Base-by-base conservation (phyloP, 805 yeast genomes). In the Nakazawaea holstii region DNA sequence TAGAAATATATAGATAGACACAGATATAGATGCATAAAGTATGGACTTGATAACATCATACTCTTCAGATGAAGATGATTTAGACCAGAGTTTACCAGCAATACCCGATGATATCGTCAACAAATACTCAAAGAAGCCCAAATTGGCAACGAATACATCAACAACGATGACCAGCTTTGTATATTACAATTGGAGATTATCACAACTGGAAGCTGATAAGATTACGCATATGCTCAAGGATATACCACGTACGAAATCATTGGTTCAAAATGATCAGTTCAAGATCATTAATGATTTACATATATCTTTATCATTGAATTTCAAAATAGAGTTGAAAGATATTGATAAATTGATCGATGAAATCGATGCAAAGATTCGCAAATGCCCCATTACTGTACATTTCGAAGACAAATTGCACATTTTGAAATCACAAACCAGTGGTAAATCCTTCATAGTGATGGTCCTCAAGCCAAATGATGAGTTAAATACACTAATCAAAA, bases 221-320 rank as follows among this genome's bases (percentile, higher is more conserved):
- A 35, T 35, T 14, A 5, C 15, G 5, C 5, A 8, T 3, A 3
- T 35, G 38, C 15, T 13, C 20, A 35, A 15, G 20, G 24, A 20
- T 20, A 35, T 14, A 14, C 38, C 14, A 14, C 5, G 24, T 8
- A 27, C 14, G 6, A 11, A 14, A 17, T 15, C 41, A 2, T 30
- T 43, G 20, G 8, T 43, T 8, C 5, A 37, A 14, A 30, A 43
- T 20, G 26, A 15, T 17, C 29, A 32, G 2, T 30, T 37, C 24
- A 37, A 36, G 26, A 26, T 38, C 15, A 5, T 31, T 14, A 38
- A 28, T 9, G 38, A 29, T 15, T 33, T 46, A 17, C 49, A 46
- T 27, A 40, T 46, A 10, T 46, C 49, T 3, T 30, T 46, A 32
- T 35, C 45, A 11, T 28, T 20, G 6, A 46, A 46, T 27, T 46